Base-by-base conservation (phyloP, 768 basidiomycete species). In the Mrakia frigida region DNA sequence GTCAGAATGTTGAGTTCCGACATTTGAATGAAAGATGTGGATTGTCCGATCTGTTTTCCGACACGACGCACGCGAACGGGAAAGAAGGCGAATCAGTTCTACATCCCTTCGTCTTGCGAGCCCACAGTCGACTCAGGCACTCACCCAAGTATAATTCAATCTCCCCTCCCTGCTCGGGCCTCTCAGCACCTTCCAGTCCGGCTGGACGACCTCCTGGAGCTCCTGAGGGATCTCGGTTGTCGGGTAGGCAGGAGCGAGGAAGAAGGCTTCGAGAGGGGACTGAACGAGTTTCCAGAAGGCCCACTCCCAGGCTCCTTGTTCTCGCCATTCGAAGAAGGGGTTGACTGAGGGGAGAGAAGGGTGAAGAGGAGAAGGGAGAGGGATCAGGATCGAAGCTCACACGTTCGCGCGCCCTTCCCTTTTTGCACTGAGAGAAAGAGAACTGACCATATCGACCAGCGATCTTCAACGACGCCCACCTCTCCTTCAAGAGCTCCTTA, bases 21-120 rank as follows among this genome's bases (percentile, higher is more conserved):
- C 68, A 84, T 79, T 37, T 83, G 83, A 21, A 83, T 81, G 74
- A 81, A 82, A 3, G 80, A 79, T 0, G 83, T 84, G 0, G 83
- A 83, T 76, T 84, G 83, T 16, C 83, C 83, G 65, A 84, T 81
- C 83, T 83, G 79, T 0, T 61, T 16, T 31, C n/a, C 21, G 9
- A 21, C 52, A 39, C 39, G 67, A 50, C 10, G 23, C 25, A 41
- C 10, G 6, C 21, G 56, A 31, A 78, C 79, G 73, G 41, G 11
- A 41, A 41, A 41, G 39, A 41, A 41, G 11, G 39, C 16, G 46
- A 50, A 80, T 80, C 81, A 78, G 80, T 21, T 79, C 80, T 35
- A 79, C 56, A 11, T 80, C 81, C 74, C 81, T 52, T 52, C 13
- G 5, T 25, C 9, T n/a, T n/a, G n/a, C n/a, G n/a, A n/a, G n/a